A percentile compares a stretch with the other conserved stretches of the same genome.
Conservation (phyloP, 2,329 filamentous ascomycete genomes). For the Talaromyces atroroseus region DNA sequence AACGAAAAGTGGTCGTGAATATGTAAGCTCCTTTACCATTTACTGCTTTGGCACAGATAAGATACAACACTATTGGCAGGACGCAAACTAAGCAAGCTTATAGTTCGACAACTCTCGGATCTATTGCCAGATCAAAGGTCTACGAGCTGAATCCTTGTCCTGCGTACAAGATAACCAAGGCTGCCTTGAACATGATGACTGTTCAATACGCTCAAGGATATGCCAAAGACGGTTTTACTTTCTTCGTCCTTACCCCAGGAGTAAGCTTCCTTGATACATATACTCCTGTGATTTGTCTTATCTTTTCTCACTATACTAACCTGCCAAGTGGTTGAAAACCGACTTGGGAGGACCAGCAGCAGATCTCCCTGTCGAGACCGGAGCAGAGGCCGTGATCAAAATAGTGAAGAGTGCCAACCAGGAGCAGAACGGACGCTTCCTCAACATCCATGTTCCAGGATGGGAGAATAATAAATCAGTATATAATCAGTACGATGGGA, state of each 20-base stretch:
- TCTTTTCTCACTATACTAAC: not conserved
- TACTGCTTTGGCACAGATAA: not conserved
- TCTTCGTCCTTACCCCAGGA: slow-evolving; percentile 30
- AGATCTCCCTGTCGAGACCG: slow-evolving; percentile 33
- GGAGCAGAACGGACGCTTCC: slow-evolving; percentile 44
- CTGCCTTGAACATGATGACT: slow-evolving; percentile 45
- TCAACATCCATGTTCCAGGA: slow-evolving; percentile 29
- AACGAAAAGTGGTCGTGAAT: slow-evolving; percentile 38
- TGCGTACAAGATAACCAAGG: slow-evolving; percentile 45
- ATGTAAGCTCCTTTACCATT: slow-evolving; percentile 26
- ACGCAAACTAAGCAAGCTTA: slow-evolving; percentile 10
- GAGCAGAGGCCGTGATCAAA: slow-evolving; percentile 29
- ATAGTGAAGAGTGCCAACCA: slow-evolving; percentile 42
- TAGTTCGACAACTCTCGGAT: slow-evolving; percentile 37
- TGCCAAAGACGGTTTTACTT: slow-evolving; percentile 27
- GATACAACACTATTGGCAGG: not conserved
- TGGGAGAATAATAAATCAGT: slow-evolving; percentile 23
- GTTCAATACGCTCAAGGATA: slow-evolving; percentile 27
- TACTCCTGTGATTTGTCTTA: not conserved
- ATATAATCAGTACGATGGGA: slow-evolving; percentile 29
- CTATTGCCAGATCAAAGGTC: slow-evolving; percentile 24
- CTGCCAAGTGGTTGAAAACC: slow-evolving; percentile 38
- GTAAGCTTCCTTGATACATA: slow-evolving; percentile 28
- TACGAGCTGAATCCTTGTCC: slow-evolving; percentile 24
- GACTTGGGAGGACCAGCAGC: slow-evolving; percentile 35